Evolutionary conservation across 2,329 filamentous ascomycete species (phyloP).

Genomic region (Botrytis squamosa): DNA sequence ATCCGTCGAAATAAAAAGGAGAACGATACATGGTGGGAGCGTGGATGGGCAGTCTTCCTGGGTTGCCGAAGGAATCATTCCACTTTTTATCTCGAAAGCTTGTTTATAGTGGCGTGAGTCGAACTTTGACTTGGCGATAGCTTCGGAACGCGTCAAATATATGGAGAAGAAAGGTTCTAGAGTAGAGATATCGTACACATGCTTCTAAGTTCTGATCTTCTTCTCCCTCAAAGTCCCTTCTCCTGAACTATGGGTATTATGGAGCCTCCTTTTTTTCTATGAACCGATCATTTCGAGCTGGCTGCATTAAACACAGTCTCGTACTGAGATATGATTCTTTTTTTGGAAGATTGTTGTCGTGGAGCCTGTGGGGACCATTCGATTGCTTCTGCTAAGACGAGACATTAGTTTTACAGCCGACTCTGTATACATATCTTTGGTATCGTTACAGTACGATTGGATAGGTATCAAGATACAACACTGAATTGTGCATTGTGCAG

Average conservation of each 20-base stretch:
- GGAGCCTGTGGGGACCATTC: slow-evolving; percentile 10
- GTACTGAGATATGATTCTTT: not conserved
- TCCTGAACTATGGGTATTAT: not conserved
- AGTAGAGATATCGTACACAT: not conserved
- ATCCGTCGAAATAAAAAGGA: not conserved
- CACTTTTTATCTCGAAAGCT: slow-evolving; percentile 6
- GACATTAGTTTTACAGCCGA: slow-evolving; percentile 7
- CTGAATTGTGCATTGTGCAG: not conserved
- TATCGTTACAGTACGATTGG: slow-evolving; percentile 3
- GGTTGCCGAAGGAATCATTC: not conserved
- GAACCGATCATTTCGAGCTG: slow-evolving; percentile 6
- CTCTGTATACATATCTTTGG: not conserved
- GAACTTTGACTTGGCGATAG: not conserved
- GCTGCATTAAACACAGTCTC: not conserved
- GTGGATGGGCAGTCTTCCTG: not conserved
- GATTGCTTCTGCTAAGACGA: slow-evolving; percentile 11
- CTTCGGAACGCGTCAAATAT: slow-evolving; percentile 13
- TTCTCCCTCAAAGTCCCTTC: not conserved
- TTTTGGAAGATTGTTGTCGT: slow-evolving; percentile 12
- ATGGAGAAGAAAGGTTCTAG: slow-evolving; percentile 12
- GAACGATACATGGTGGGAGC: not conserved
- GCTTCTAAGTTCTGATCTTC: slow-evolving; percentile 6
- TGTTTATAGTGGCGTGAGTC: not conserved
- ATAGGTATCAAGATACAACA: not conserved
- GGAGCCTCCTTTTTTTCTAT: not conserved